phyloP scores from a whole-genome alignment of 1,139 yeast species.

The Scheffersomyces stambukii region DNA sequence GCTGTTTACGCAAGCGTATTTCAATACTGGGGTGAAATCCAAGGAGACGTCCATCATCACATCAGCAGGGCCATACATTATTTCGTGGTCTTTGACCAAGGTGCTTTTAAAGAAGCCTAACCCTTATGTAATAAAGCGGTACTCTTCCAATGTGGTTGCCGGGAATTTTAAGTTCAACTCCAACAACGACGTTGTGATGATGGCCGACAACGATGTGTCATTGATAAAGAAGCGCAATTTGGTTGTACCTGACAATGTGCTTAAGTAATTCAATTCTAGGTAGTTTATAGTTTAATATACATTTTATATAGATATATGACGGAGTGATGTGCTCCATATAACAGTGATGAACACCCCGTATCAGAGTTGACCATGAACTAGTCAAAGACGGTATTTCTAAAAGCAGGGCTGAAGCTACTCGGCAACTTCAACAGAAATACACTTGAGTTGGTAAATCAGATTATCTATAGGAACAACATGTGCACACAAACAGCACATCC shows the following conservation, averaged over 20 bases:
- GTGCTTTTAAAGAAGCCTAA: conserved; percentile 46
- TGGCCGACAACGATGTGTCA: conserved; percentile 68
- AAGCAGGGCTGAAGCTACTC: too few relatives aligned
- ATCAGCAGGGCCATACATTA: conserved; percentile 75
- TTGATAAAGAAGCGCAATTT: conserved; percentile 58
- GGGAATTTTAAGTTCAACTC: conserved; percentile 78
- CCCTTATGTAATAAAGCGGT: conserved; percentile 62
- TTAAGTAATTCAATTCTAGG: conserved; percentile 4
- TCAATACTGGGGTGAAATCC: conserved; percentile 62
- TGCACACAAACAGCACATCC: too few relatives aligned
- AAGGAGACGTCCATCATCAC: conserved; percentile 72
- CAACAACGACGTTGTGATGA: conserved; percentile 64
- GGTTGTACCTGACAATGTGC: conserved; percentile 42
- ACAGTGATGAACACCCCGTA: too few relatives aligned
- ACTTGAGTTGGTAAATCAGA: too few relatives aligned
- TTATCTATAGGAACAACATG: too few relatives aligned
- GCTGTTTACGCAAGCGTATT: conserved; percentile 67
- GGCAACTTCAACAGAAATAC: too few relatives aligned
- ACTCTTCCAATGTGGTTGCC: conserved; percentile 61
- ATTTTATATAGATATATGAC: too few relatives aligned
- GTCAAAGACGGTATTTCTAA: too few relatives aligned
- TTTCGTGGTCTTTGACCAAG: conserved; percentile 73
- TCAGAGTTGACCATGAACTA: too few relatives aligned
- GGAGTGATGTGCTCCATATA: too few relatives aligned
- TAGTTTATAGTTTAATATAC: conserved; percentile 1